Evolutionary conservation across 179 eudicot species (phyloP), one percentile per base, ranked within the genome.

Genomic region (Kewa caespitosa): DNA sequence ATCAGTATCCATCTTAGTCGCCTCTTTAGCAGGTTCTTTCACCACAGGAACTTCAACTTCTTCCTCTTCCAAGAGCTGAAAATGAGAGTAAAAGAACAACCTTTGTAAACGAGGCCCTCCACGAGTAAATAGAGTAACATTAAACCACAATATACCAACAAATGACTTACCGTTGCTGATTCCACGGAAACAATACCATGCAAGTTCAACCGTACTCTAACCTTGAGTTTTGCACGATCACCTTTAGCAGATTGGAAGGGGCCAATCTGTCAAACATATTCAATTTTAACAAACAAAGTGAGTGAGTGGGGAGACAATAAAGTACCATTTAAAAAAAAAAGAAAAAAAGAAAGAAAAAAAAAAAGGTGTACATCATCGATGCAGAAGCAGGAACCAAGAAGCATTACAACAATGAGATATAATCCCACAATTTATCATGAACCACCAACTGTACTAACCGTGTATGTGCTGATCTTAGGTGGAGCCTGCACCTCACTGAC

Each of bases 51-150:
- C 89, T 72, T 93, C 99, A 76, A 81, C 72, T 67, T 95, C 96
- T 78, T 93, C 99, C 70, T 93, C 97, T 81, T 95, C 99, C 71
- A 93, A 71, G 38, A 95, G 93, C 99, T 95, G 80, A 71, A 36
- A 68, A 67, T 14, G 67, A 42, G 32, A 23, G 18, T 11, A 8
- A 61, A 75, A 20, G 25, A 70, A 67, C 27, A 7, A 43, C 12
- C 27, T 23, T 11, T 52, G 52, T 22, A 7, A 69, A 10, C n/a
- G n/a, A n/a, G n/a, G n/a, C n/a, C n/a, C 31, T 74, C 7, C 11
- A 20, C 12, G 31, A 12, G 0, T 69, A 30, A 28, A 32, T 13
- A 62, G 2, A 69, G 31, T 9, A 30, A 38, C 22, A 20, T 10
- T 11, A 43, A 38, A 32, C 28, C 55, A 25, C 17, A 27, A 59